Evolutionary conservation across 148 eudicot genomes (phyloP), one percentile per base, ranked within the genome.

Genomic region (Vaccinium darrowii): DNA sequence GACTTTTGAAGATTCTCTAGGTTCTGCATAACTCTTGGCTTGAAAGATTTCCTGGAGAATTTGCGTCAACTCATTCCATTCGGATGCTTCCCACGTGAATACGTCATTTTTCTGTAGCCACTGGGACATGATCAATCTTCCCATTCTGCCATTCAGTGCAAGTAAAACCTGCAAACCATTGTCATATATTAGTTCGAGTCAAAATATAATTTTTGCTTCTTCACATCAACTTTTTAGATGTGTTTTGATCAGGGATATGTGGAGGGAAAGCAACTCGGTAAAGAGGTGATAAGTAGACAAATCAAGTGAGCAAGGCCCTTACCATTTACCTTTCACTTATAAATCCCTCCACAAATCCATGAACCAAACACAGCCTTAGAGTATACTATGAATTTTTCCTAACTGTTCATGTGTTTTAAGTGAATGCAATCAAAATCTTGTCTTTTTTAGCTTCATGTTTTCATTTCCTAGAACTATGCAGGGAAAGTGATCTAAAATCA

Each of bases 1-100:
- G 19, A 84, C 23, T 25, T 84, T 85, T 85, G 83, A 85, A 75
- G 25, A 52, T 85, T 76, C 81, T 39, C 43, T 87, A 74, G 81
- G 80, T 69, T 83, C 93, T 60, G 79, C 39, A 80, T 53, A n/a
- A 79, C 83, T 83, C 87, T 83, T 82, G 77, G 79, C 79, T 84
- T 89, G 89, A 82, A 86, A 90, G 19, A 85, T 82, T 83, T 88
- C 90, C 83, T 92, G 81, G 69, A 96, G 97, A 85, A 84, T 89
- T 76, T 89, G 93, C n/a, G 94, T 92, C 53, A 96, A 92, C 85
- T 93, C 98, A 86, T 96, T 96, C 99, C 99, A 96, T 49, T 93
- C 95, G 50, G 95, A 91, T 78, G 95, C 98, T 87, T 91, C 94
- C 87, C 87, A 87, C 36, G 94, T 89, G 47, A 79, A n/a, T 56